Percentiles rank a stretch among this genome's conserved stretches.
Evolutionary conservation across 108 stramenopile species (phyloP).

Genomic region (Seminavis robusta): DNA sequence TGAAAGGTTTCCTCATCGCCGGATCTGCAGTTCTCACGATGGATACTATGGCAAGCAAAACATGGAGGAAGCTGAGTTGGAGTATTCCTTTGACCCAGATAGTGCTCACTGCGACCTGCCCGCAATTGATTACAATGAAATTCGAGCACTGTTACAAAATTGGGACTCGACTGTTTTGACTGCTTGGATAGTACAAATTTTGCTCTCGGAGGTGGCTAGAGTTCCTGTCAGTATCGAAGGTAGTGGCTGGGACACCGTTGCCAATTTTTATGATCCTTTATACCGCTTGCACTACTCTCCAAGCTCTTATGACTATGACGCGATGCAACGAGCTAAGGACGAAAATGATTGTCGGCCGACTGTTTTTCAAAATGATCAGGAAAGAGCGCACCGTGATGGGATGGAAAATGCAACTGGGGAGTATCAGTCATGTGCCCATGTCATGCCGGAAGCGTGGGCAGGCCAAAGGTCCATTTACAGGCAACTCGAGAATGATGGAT

Average conservation of each 20-base stretch:
- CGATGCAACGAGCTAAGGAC: not conserved
- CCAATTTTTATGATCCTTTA: no score
- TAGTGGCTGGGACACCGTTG: no score
- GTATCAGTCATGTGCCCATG: slow-evolving; percentile 33
- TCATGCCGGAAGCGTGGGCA: slow-evolving; percentile 29
- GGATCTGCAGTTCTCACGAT: slow-evolving; percentile 17
- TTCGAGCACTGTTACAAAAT: slow-evolving; percentile 16
- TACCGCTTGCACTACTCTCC: no score
- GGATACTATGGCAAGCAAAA: no score
- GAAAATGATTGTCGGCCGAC: not conserved
- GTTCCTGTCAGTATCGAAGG: not conserved
- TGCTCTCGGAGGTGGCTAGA: not conserved
- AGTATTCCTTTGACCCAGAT: slow-evolving; percentile 15
- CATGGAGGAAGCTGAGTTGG: no score
- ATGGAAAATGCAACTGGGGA: not conserved
- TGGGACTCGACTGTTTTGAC: slow-evolving; percentile 21
- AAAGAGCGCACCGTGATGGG: no score
- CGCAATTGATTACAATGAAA: slow-evolving; percentile 20
- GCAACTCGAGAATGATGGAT: slow-evolving; percentile 1
- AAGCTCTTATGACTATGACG: not conserved
- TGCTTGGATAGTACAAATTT: not conserved
- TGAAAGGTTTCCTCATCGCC: not conserved
- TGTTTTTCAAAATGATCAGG: no score
- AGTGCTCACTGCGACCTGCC: not conserved
- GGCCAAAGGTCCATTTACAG: slow-evolving; percentile 7